A percentile compares a stretch with the other conserved stretches of the same genome.
These are phyloP conservation scores for Arthrobotrys sinensis DNA, from an alignment of 2,329 filamentous ascomycete genomes.

Conservation along the genomic window DNA sequence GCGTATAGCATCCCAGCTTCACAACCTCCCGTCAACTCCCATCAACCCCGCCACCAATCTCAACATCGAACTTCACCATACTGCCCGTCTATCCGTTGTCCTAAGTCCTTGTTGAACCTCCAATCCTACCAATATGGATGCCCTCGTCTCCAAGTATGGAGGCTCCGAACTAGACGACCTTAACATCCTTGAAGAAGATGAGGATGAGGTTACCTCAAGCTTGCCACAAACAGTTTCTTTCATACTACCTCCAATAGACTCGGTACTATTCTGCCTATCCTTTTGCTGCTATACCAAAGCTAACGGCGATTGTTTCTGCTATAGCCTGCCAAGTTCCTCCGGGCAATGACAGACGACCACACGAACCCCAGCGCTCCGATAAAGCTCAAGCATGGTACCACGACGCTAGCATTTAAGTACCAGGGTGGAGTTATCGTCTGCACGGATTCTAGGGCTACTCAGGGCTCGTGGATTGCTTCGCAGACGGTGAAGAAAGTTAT, in stretches of 20 bases:
- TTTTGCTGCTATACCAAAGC: background rate
- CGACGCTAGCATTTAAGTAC: conserved; percentile 97
- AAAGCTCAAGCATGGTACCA: conserved; percentile 99
- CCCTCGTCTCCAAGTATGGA: conserved; percentile 92
- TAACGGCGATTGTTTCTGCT: conserved; percentile 39
- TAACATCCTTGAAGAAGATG: conserved; percentile 70
- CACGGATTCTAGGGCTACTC: conserved; percentile 96
- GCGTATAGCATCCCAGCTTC: conserved; percentile 58
- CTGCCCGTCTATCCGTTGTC: background rate
- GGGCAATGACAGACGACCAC: conserved; percentile 96
- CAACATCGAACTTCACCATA: conserved; percentile 23
- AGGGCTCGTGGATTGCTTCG: conserved; percentile 98
- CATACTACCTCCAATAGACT: conserved; percentile 90
- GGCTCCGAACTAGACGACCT: conserved; percentile 81
- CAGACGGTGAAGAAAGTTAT: conserved; percentile 99
- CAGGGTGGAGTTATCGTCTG: conserved; percentile 98
- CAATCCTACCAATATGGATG: conserved; percentile 77
- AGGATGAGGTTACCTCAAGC: conserved; percentile 79
- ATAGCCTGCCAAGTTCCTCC: conserved; percentile 92
- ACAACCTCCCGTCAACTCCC: conserved; percentile 31
- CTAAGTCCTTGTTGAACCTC: background rate
- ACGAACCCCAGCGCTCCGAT: conserved; percentile 97
- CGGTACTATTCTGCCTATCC: conserved; percentile 73
- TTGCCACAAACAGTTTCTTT: conserved; percentile 91
- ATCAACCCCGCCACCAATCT: conserved; percentile 37